phyloP scores from a whole-genome alignment of 805 yeast genomes.

The Candida chilensis region DNA sequence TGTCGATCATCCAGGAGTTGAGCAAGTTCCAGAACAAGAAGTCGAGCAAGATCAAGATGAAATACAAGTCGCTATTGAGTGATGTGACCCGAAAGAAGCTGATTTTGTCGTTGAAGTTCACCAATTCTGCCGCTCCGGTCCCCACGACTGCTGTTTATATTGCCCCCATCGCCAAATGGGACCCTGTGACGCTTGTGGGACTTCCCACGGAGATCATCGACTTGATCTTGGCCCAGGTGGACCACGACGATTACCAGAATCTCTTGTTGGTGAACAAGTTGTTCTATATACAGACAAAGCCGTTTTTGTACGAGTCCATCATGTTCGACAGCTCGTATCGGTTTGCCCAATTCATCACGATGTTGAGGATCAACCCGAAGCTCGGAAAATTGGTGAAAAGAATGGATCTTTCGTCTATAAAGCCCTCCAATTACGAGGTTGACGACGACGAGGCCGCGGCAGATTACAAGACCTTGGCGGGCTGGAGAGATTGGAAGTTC shows the following conservation, averaged over 20 bases:
- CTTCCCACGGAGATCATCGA: constrained; percentile 36
- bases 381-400: constrained; percentile 48
- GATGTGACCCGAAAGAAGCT: constrained; percentile 36
- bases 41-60: constrained; percentile 29
- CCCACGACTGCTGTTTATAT: background rate
- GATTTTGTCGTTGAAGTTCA: constrained; percentile 23
- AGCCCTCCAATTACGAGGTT: constrained; percentile 7
- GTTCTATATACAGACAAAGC: constrained; percentile 43
- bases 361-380: constrained; percentile 44
- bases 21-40: constrained; percentile 2
- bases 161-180: constrained; percentile 9
- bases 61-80: constrained; percentile 36
- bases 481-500: constrained; percentile 91
- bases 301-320: constrained; percentile 45
- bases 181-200: constrained; percentile 28
- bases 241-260: constrained; percentile 21
- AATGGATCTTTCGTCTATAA: constrained; percentile 47
- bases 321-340: constrained; percentile 63
- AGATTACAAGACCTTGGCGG: constrained; percentile 42
- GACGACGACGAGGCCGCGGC: constrained; percentile 1
- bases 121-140: constrained; percentile 4
- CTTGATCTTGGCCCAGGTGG: constrained; percentile 20
- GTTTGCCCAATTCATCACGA: constrained; percentile 70
- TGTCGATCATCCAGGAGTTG: background rate
- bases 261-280: constrained; percentile 41